A percentile compares a stretch with the other conserved stretches of the same genome.
phyloP scores from a whole-genome alignment of 352 stramenopile species.

The Phytophthora lateralis region DNA sequence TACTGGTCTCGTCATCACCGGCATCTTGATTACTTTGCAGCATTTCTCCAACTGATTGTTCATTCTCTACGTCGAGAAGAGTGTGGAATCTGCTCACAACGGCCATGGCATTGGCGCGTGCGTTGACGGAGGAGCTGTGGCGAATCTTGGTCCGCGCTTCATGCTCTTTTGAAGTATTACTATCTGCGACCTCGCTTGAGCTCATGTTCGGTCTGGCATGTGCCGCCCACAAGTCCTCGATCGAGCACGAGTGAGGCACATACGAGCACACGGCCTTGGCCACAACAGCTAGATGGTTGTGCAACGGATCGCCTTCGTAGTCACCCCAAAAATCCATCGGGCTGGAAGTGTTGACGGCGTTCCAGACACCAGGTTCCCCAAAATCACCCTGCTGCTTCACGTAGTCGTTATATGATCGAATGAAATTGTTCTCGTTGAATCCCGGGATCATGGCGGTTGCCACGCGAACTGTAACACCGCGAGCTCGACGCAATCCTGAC shows the following conservation, averaged over 20 bases:
- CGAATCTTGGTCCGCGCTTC: slow-evolving; percentile 40
- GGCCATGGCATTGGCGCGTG: slow-evolving; percentile 8
- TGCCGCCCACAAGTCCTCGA: slow-evolving; percentile 35
- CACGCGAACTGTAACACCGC: slow-evolving; percentile 35
- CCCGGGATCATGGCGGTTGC: slow-evolving; percentile 23
- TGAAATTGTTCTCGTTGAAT: slow-evolving; percentile 43
- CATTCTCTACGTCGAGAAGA: slow-evolving; percentile 29
- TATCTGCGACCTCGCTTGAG: neutral
- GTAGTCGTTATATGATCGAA: slow-evolving; percentile 52
- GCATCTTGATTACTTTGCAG: slow-evolving; percentile 20
- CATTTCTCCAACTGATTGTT: slow-evolving; percentile 19
- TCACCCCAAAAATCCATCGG: slow-evolving; percentile 47
- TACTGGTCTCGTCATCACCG: slow-evolving; percentile 9
- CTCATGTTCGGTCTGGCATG: slow-evolving; percentile 7
- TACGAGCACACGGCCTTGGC: slow-evolving; percentile 40
- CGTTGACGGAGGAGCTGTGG: slow-evolving; percentile 6
- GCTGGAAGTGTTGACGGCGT: slow-evolving; percentile 35
- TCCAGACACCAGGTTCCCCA: slow-evolving; percentile 42
- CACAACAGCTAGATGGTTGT: slow-evolving; percentile 38
- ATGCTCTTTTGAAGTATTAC: slow-evolving; percentile 6
- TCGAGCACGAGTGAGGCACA: slow-evolving; percentile 33
- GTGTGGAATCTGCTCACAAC: slow-evolving; percentile 24
- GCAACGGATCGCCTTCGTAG: slow-evolving; percentile 39
- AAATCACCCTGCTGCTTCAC: slow-evolving; percentile 48
- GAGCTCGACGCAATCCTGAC: slow-evolving; percentile 40